Base-by-base conservation (phyloP, 345 rosid species). In the Crucihimalaya himalaica region DNA sequence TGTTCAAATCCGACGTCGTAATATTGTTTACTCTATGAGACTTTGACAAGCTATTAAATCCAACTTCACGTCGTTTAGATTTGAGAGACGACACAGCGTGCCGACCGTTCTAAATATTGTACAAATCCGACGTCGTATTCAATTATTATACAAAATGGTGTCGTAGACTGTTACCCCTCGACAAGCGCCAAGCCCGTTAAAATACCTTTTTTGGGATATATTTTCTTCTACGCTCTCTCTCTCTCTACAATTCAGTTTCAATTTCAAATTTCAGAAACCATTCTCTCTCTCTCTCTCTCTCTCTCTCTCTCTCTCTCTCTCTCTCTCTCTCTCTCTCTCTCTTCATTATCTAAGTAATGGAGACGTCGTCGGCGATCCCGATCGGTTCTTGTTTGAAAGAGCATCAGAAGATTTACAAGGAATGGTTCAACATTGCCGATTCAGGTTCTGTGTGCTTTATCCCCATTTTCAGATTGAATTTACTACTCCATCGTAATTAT, bases 401-500 rank as follows among this genome's bases (percentile, higher is more conserved):
- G 77, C 86, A 90, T 43, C 87, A 83, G 58, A 85, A 79, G 81
- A 86, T 90, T 79, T 93, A 89, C 72, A 80, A 78, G 72, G 92
- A 88, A 50, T 93, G 98, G 98, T 93, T 90, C 86, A 66, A 74
- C 68, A 20, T 83, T 28, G 92, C 88, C 67, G 98, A 93, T 84
- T 80, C 92, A 82, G 98, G 98, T 92, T 65, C 60, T 60, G 14
- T 20, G 16, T 46, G 9, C 2, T 40, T 39, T 13, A 52, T 43
- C 16, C 4, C 19, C 28, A 5, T 51, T 68, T 40, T 61, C 50
- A 23, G 27, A 15, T 68, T 19, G 47, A 43, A 55, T 48, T 16
- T 9, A 63, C 58, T 25, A 63, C 3, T 23, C 35, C 9, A 55
- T 29, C 2, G 39, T 37, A 7, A 46, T n/a, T 37, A 11, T 45